phyloP scores from a whole-genome alignment of 1,284 basidiomycete species.

The Ustilago hordei region DNA sequence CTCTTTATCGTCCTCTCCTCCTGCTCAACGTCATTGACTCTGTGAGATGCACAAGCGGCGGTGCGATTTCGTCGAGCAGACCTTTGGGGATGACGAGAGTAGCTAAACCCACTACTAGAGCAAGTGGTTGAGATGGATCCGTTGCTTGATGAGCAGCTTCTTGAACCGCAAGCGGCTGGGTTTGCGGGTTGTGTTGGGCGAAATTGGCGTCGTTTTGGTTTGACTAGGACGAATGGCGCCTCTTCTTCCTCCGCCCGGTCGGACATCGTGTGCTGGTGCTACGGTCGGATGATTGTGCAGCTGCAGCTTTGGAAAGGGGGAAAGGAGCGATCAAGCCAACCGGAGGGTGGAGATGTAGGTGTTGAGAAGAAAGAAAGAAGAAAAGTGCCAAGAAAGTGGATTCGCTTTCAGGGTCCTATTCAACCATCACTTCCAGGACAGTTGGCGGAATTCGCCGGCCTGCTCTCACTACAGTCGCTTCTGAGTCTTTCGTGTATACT shows the following conservation, averaged over 20 bases:
- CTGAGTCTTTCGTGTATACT: too few relatives aligned
- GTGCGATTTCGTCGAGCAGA: too few relatives aligned
- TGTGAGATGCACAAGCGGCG: too few relatives aligned
- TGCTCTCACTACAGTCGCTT: neutral
- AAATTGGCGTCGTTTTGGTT: slow-evolving; percentile 5
- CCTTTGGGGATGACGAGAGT: neutral
- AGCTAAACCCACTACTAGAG: neutral
- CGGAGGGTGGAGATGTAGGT: too few relatives aligned
- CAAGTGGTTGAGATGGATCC: too few relatives aligned
- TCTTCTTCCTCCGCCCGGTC: neutral
- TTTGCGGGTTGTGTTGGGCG: neutral
- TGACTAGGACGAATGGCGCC: slow-evolving; percentile 4
- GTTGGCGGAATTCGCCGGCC: neutral
- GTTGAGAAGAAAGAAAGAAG: neutral
- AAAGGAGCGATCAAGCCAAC: too few relatives aligned
- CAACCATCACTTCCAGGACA: neutral
- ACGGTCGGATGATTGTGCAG: too few relatives aligned
- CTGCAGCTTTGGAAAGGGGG: neutral
- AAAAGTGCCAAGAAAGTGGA: neutral
- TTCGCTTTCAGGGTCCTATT: slow-evolving; percentile 3
- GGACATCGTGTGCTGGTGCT: neutral
- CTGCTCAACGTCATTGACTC: neutral
- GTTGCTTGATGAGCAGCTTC: too few relatives aligned
- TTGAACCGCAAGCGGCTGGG: too few relatives aligned
- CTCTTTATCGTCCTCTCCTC: neutral